Evolutionary conservation across 352 stramenopile genomes (phyloP).

Genomic region (Peronospora belbahrii): DNA sequence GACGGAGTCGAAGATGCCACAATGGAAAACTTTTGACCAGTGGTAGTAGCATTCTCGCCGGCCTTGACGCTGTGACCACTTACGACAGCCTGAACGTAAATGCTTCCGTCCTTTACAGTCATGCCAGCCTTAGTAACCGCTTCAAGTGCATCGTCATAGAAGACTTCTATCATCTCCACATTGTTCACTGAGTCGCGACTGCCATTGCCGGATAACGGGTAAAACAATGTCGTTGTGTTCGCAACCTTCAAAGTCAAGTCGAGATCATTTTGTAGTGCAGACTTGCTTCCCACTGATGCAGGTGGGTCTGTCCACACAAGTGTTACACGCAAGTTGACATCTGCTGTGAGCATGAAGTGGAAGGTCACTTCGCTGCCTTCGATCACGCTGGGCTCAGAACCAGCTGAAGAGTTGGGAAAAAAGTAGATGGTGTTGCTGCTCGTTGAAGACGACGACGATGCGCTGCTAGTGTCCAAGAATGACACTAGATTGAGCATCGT

Average conservation of each 20-base stretch:
- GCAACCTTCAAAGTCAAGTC: constrained; percentile 52
- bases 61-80: constrained; percentile 60
- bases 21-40: constrained; percentile 58
- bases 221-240: constrained; percentile 45
- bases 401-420: constrained; percentile 39
- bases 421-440: constrained; percentile 40
- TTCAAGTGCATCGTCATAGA: constrained; percentile 38
- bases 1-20: constrained; percentile 68
- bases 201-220: constrained; percentile 52
- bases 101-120: constrained; percentile 24
- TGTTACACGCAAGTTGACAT: constrained; percentile 54
- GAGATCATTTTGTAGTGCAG: constrained; percentile 60
- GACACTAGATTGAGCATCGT: constrained; percentile 53
- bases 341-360: constrained; percentile 45
- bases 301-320: constrained; percentile 69
- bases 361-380: constrained; percentile 43
- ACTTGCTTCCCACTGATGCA: constrained; percentile 40
- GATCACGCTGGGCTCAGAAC: constrained; percentile 45
- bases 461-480: constrained; percentile 25
- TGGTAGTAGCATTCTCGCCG: constrained; percentile 31
- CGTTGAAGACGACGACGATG: constrained; percentile 5
- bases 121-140: constrained; percentile 23
- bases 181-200: constrained; percentile 65
- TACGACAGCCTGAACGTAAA: constrained; percentile 60
- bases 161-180: constrained; percentile 70